Base-by-base conservation (phyloP, 108 stramenopile species). In the Cyclotella atomus region DNA sequence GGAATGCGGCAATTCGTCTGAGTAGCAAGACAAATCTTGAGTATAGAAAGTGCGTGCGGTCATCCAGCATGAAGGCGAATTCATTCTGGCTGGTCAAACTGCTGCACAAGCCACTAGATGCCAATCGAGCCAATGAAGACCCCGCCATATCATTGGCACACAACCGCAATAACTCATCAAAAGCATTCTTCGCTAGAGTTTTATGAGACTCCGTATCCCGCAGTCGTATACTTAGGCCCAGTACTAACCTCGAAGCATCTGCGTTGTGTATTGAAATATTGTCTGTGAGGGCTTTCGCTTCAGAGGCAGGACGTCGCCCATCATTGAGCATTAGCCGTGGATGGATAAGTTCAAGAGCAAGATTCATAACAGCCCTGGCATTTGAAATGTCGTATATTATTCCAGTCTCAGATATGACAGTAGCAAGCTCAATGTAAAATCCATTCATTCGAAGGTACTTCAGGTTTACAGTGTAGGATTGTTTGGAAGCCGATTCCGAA, bases 351-450 rank as follows among this genome's bases (percentile, higher is more conserved):
- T 76, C 76, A 77, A 94, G 71, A 17, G 89, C 81, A 45, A 91
- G 60, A 59, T 90, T 91, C 54, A 91, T 49, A 20, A 94, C 71
- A 25, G 41, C 67, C 38, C 50, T 68, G 6, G 89, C 86, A 46
- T 61, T 63, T 2, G 81, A 67, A 12, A 83, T 68, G 1, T 74
- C 59, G 24, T 71, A 47, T 17, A 91, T 57, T 49, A 91, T 77
- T 35, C 83, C 90, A 14, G 85, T 83, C 38, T 68, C 76, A 20
- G 83, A 75, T 33, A 91, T 86, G 17, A 88, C 84, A 67, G 79
- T 71, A 9, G 90, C 90, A 65, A 94, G 77, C 55, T 88, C 89
- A n/a, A 89, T 78, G 49, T 94, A 94, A 71, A 91, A 94, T 27
- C 80, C 83, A 29, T 82, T 77, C 25, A 69, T 76, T 55, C 87